Conservation (phyloP, 805 yeast species). For the Wickerhamiella siamensis region DNA sequence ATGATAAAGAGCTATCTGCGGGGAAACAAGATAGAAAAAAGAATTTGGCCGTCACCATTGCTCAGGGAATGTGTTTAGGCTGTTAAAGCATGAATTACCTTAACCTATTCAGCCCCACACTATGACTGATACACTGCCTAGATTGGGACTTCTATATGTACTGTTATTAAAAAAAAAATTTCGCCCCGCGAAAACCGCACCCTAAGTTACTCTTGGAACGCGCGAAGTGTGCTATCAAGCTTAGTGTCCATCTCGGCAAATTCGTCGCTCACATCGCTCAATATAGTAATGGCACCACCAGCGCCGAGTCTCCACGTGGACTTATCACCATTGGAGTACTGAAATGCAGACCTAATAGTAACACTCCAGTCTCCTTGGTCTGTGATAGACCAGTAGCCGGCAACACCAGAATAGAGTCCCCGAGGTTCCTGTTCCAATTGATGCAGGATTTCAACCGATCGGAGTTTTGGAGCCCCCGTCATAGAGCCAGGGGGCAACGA, state of each 20-base stretch:
- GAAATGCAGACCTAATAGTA: conserved; percentile 69
- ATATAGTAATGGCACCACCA: conserved; percentile 92
- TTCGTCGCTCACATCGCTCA: conserved; percentile 71
- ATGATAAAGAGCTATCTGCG: too few species aligned
- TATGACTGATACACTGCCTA: too few species aligned
- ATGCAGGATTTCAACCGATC: conserved; percentile 75
- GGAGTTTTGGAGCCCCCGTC: conserved; percentile 98
- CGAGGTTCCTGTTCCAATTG: conserved; percentile 42
- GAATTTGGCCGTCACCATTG: too few species aligned
- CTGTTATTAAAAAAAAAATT: too few species aligned
- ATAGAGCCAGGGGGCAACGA: conserved; percentile 96
- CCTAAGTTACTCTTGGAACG: conserved; percentile 31
- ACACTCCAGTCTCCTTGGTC: conserved; percentile 95
- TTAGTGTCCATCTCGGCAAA: conserved; percentile 85
- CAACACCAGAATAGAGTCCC: conserved; percentile 87
- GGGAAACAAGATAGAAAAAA: too few species aligned
- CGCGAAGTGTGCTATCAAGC: conserved; percentile 64
- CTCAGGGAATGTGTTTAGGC: too few species aligned
- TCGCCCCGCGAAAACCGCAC: too few species aligned
- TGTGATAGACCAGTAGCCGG: conserved; percentile 86
- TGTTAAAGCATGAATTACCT: too few species aligned
- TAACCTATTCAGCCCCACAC: too few species aligned
- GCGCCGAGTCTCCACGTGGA: conserved; percentile 79
- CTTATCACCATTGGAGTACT: conserved; percentile 19
- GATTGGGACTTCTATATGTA: too few species aligned